Base-by-base conservation (phyloP, 805 yeast genomes). In the Saturnispora quitensis region DNA sequence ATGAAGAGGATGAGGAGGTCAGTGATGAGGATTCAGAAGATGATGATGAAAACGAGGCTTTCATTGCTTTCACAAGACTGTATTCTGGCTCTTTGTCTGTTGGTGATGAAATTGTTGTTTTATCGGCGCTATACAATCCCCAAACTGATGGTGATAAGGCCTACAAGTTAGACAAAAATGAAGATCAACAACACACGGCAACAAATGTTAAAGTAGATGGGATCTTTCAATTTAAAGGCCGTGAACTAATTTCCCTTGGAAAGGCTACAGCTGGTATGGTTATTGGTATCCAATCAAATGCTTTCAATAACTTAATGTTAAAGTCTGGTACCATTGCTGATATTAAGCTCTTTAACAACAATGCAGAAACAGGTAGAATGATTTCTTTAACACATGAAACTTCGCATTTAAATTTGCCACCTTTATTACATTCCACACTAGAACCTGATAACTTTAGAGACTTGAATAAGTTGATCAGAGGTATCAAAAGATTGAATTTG, bases 251-350 rank as follows among this genome's bases (percentile, higher is more conserved):
- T 2, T 75, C 90, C 3, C 72, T 93, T 56, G 77, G 83, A 43
- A 75, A 75, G 17, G 96, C 91, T 5, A 96, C 96, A 2, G 91
- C 97, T 1, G 99, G 99, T 33, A 89, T 86, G 58, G 89, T 93
- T 55, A 95, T 88, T 6, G 99, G 97, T 48, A 84, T 93, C 47
- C 91, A 89, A 36, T 98, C 99, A 0, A 43, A 47, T 20, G 47
- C 45, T 8, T 73, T 93, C 20, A 96, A 85, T 2, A 87, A 86
- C 7, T 81, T 80, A 50, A 76, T 93, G 33, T 67, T 91, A 58
- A 93, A 93, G 64, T 87, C 83, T 62, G 99, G 96, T 48, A 90
- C 99, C 0, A 65, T 89, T 47, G 73, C 86, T 5, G 73, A 81
- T 46, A 73, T 79, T 0, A 13, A 12, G n/a, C 28, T 50, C 10